Conservation (phyloP, 805 yeast genomes). For the Starmerella bombicola region DNA sequence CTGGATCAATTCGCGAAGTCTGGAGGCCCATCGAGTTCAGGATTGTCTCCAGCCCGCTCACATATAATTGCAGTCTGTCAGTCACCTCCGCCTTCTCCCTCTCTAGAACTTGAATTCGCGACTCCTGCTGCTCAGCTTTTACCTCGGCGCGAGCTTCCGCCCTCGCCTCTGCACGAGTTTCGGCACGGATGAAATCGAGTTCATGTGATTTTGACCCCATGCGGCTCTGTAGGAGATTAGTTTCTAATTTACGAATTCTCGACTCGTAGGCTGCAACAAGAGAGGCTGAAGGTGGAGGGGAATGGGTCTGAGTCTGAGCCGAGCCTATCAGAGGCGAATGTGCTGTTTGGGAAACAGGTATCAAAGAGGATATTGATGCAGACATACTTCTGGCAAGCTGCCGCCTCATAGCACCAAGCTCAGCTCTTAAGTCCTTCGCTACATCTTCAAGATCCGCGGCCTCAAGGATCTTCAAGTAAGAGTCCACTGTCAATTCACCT, state of each 20-base stretch:
- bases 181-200: conserved; percentile 16
- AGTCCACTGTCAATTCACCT: conserved; percentile 9
- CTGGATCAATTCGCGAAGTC: conserved; percentile 26
- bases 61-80: conserved; percentile 4
- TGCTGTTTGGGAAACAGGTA: not conserved
- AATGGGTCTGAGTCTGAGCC: not conserved
- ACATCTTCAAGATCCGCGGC: conserved; percentile 22
- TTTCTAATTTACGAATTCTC: conserved; percentile 51
- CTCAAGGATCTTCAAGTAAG: conserved; percentile 21
- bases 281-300: not conserved
- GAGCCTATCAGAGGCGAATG: not conserved
- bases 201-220: conserved; percentile 13
- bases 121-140: conserved; percentile 10
- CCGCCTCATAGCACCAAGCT: conserved; percentile 25
- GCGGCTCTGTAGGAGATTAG: conserved; percentile 17
- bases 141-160: conserved; percentile 17
- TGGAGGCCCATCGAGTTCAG: conserved; percentile 70
- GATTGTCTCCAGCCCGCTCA: conserved; percentile 38
- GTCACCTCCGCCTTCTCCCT: conserved; percentile 7
- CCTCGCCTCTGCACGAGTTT: conserved; percentile 15
- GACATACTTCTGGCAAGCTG: conserved; percentile 17
- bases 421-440: conserved; percentile 22
- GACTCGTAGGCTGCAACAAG: conserved; percentile 39
- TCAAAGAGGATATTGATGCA: conserved; percentile 13
- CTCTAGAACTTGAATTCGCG: conserved; percentile 12